Base-by-base conservation (phyloP, 352 stramenopile genomes). In the Pythium folliculosum region DNA sequence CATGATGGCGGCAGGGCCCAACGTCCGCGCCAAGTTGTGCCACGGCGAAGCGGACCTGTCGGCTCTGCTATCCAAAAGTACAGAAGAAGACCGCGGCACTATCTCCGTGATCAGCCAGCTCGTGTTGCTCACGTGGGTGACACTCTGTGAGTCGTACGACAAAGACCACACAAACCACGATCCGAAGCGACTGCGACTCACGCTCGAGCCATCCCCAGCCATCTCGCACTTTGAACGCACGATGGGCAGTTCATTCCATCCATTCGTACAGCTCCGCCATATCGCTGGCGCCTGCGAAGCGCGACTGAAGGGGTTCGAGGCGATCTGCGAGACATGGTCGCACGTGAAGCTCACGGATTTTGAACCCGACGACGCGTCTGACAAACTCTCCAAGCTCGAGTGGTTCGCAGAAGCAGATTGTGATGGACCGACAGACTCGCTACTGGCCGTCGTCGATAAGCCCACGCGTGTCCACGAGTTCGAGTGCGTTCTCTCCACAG, bases 1-100 rank as follows among this genome's bases (percentile, higher is more conserved):
- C 52, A 92, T 92, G 84, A 90, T 89, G 77, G 71, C 78, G 0
- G 57, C 53, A 9, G 84, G 84, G 0, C 84, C 82, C 0, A 92
- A 91, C 65, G 58, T 92, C 49, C 77, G 82, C 25, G 84, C 81
- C 0, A 91, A 93, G 59, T 60, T 93, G 6, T 93, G 84, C 17
- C 84, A 93, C 37, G 84, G 84, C 16, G 81, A 91, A 70, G 71
- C 80, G 0, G 75, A 72, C 70, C 67, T 90, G 21, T 65, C 72
- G 2, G 70, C 60, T 0, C 65, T 90, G 19, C 56, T 75, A 13
- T 17, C 43, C 7, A 21, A 17, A 16, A 1, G 4, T 10, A 14
- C 27, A 19, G 61, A 9, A 30, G 1, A 8, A 44, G 3, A 21
- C 22, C 22, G 14, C 0, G 10, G 44, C 1, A n/a, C 1, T 23